Percentiles rank a stretch among this genome's conserved stretches.
Evolutionary conservation across 306 rosid species (phyloP).

Genomic region (Alnus rubra): DNA sequence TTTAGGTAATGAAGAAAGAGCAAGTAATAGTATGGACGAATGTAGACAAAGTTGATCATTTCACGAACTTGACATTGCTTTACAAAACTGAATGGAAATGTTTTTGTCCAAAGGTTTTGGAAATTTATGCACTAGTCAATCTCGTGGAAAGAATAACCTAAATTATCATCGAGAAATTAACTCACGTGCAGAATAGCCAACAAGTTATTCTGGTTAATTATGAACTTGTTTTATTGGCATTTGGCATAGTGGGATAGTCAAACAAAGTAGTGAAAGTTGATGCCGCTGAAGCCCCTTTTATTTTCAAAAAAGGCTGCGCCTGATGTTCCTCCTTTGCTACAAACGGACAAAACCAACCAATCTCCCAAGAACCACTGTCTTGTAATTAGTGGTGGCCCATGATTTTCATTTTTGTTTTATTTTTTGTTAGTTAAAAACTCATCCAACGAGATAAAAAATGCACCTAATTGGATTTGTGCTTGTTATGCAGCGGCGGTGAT

Average conservation of each 20-base stretch:
- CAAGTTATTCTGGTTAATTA: no score
- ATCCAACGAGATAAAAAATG: no score
- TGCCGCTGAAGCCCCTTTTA: neutral
- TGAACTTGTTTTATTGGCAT: neutral
- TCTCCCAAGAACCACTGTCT: neutral
- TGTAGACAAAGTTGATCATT: no score
- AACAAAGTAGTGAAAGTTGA: neutral
- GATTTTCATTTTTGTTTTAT: no score
- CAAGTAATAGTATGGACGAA: neutral
- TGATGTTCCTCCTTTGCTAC: neutral
- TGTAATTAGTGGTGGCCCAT: neutral
- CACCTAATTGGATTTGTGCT: no score
- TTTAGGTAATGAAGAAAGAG: no score
- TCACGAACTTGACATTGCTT: no score
- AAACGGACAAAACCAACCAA: neutral
- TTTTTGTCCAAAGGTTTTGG: neutral
- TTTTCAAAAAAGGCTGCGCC: conserved; percentile 2
- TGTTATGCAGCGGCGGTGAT: no score
- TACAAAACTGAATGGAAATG: neutral
- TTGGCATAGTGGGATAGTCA: neutral
- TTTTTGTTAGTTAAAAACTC: no score
- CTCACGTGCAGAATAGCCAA: neutral
- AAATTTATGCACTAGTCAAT: neutral
- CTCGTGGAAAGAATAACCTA: neutral
- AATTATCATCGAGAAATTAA: neutral